These are phyloP conservation scores for Penstemon newberryi DNA, from an alignment of 257 asterid species.

Conservation along the genomic window DNA sequence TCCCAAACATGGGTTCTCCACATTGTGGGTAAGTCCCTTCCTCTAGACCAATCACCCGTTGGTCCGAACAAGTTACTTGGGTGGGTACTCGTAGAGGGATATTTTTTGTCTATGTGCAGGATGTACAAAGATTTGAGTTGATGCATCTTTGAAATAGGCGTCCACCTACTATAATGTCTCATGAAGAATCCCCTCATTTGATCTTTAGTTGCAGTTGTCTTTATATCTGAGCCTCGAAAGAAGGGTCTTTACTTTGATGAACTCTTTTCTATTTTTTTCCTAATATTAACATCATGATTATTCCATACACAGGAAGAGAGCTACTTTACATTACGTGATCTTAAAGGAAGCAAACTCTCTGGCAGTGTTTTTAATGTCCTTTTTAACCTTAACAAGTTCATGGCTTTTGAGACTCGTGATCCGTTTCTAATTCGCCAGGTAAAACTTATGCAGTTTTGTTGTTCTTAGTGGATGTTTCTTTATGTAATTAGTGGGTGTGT, in stretches of 20 bases:
- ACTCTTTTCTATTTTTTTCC: no score
- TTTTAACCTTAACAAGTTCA: conserved; percentile 95
- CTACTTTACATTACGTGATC: conserved; percentile 76
- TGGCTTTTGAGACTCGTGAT: conserved; percentile 99
- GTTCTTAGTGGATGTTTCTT: no score
- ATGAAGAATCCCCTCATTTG: conserved; percentile 4
- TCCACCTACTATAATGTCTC: conserved; percentile 8
- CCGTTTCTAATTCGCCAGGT: conserved; percentile 99
- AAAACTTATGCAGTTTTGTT: conserved; percentile 21
- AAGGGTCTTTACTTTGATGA: no score
- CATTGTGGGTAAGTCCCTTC: no score
- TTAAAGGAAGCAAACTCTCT: conserved; percentile 83
- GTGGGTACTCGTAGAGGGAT: not conserved
- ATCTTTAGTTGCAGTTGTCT: no score
- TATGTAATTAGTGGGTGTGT: not conserved
- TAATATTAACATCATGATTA: no score
- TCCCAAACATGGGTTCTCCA: no score
- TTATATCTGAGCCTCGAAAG: no score
- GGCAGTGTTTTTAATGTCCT: conserved; percentile 93
- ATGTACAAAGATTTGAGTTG: conserved; percentile 15
- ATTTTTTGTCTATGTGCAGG: conserved; percentile 9
- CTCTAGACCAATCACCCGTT: no score
- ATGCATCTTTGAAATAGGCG: conserved; percentile 1
- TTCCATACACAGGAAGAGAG: conserved; percentile 66
- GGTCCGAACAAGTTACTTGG: not conserved